These are phyloP conservation scores for Ophiobolus disseminans DNA, from an alignment of 2,329 filamentous ascomycete species.

Conservation along the genomic window DNA sequence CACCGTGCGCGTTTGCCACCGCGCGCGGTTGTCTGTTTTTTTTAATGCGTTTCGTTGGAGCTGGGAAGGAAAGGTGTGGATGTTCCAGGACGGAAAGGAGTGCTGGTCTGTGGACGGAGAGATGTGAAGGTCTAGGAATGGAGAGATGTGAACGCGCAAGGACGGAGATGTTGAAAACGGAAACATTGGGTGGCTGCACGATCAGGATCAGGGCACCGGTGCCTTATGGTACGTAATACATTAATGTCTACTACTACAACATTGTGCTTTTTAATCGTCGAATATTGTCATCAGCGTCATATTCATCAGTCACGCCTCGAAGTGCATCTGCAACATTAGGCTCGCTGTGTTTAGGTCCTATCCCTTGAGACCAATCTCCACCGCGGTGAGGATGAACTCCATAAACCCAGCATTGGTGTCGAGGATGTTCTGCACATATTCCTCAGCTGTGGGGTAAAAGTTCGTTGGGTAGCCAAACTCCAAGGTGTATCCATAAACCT, in stretches of 20 bases:
- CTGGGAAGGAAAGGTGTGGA: background rate
- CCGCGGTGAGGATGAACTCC: conserved; percentile 49
- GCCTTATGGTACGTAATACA: background rate
- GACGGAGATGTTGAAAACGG: too few relatives aligned
- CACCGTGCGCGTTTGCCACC: too few relatives aligned
- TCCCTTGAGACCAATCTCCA: conserved; percentile 40
- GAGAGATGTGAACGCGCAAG: background rate
- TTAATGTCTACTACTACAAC: conserved; percentile 6
- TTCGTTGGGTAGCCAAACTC: conserved; percentile 52
- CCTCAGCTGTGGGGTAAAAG: conserved; percentile 50
- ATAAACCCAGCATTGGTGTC: conserved; percentile 54
- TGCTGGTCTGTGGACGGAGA: too few relatives aligned
- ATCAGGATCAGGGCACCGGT: background rate
- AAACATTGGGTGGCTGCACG: too few relatives aligned
- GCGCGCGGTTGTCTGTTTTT: too few relatives aligned
- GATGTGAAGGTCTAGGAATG: too few relatives aligned
- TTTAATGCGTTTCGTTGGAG: too few relatives aligned
- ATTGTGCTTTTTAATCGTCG: background rate
- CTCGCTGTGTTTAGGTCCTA: conserved; percentile 1
- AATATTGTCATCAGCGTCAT: too few relatives aligned
- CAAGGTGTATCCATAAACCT: conserved; percentile 51
- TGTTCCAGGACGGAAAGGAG: too few relatives aligned
- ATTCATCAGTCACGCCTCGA: background rate
- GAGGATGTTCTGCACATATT: conserved; percentile 52
- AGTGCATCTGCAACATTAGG: background rate